Conservation (phyloP, 2,329 filamentous ascomycete species). For the Sporothrix schenckii region DNA sequence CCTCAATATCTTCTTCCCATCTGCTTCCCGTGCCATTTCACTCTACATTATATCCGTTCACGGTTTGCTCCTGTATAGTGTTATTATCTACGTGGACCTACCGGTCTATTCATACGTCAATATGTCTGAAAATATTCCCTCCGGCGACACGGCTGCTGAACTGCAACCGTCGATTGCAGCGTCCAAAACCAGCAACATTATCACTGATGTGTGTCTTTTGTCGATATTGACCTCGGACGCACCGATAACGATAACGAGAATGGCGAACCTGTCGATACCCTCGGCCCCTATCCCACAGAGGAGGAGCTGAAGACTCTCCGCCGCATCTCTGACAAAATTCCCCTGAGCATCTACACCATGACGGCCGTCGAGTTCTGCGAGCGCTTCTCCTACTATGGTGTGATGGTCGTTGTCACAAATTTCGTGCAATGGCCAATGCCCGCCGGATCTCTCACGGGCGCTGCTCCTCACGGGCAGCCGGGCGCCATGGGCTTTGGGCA, state of each 20-base stretch:
- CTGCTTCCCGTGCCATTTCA: not conserved
- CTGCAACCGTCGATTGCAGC: not conserved
- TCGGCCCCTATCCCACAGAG: not conserved
- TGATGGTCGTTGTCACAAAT: conserved; percentile 63
- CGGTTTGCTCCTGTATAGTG: too few relatives aligned
- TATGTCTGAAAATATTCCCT: not conserved
- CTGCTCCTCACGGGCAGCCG: conserved; percentile 47
- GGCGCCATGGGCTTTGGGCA: conserved; percentile 58
- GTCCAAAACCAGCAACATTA: not conserved
- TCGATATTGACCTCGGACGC: not conserved
- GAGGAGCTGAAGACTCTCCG: conserved; percentile 49
- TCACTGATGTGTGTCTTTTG: not conserved
- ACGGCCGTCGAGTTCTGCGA: conserved; percentile 71
- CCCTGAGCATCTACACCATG: conserved; percentile 63
- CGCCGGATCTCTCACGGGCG: conserved; percentile 57
- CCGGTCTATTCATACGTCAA: not conserved
- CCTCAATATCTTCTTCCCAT: too few relatives aligned
- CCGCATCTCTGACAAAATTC: conserved; percentile 61
- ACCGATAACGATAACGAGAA: not conserved
- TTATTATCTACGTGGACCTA: too few relatives aligned
- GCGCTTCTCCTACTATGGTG: conserved; percentile 73
- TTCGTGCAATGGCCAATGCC: conserved; percentile 65
- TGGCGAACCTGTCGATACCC: not conserved
- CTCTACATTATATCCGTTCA: not conserved
- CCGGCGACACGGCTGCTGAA: not conserved